Evolutionary conservation across 352 stramenopile species (phyloP).

Genomic region (Bremia lactucae): DNA sequence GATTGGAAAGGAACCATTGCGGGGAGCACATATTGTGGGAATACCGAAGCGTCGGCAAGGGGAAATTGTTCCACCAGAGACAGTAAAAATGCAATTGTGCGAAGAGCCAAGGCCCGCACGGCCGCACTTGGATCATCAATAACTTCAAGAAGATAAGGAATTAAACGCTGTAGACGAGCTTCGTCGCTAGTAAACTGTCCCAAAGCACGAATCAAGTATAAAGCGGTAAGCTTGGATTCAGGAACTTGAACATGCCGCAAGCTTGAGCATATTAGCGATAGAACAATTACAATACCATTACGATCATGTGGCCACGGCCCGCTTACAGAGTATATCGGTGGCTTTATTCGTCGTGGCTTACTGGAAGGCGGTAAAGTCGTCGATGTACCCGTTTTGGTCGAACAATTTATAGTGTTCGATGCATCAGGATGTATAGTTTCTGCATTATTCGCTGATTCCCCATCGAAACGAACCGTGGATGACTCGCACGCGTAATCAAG

Average conservation of each 20-base stretch:
- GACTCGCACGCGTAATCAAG: conserved; percentile 39
- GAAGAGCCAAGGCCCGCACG: conserved; percentile 85
- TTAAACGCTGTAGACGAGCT: conserved; percentile 89
- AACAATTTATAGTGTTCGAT: conserved; percentile 3
- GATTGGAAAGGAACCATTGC: conserved; percentile 82
- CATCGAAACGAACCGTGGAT: conserved; percentile 14
- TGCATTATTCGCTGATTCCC: conserved; percentile 16
- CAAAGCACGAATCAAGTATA: conserved; percentile 88
- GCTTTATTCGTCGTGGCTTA: conserved; percentile 19
- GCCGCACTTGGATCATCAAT: conserved; percentile 87
- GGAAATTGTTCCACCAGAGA: conserved; percentile 87
- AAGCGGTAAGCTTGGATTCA: conserved; percentile 81
- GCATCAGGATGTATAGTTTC: conserved; percentile 22
- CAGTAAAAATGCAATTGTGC: conserved; percentile 85
- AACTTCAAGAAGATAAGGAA: conserved; percentile 89
- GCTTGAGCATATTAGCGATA: conserved; percentile 79
- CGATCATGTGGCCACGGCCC: conserved; percentile 42
- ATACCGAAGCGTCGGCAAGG: conserved; percentile 92
- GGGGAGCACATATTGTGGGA: conserved; percentile 95
- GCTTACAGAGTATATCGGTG: conserved; percentile 5
- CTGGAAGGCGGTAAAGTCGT: conserved; percentile 12
- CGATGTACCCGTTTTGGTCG: conserved; percentile 7
- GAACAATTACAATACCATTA: conserved; percentile 80
- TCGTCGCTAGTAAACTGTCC: conserved; percentile 87
- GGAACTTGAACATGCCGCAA: conserved; percentile 76